Percentiles rank a stretch among this genome's conserved stretches.
Conservation (phyloP, 306 rosid genomes). For the Fragaria vesca region DNA sequence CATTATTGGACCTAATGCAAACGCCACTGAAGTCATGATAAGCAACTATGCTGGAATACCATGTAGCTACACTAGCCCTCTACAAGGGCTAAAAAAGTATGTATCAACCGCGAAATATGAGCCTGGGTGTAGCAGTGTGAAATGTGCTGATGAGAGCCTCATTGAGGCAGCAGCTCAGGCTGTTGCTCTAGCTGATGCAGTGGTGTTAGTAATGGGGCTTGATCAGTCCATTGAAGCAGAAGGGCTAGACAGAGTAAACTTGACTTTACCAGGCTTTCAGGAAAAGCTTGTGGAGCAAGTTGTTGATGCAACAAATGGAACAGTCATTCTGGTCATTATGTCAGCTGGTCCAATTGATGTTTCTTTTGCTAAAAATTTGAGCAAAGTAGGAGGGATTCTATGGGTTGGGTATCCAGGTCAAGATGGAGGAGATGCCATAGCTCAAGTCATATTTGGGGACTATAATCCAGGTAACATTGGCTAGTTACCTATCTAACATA, state of each 20-base stretch:
- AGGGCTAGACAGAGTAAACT: constrained; percentile 59
- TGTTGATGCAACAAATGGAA: constrained; percentile 50
- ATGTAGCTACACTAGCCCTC: constrained; percentile 58
- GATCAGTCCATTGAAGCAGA: constrained; percentile 79
- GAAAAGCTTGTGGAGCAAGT: constrained; percentile 64
- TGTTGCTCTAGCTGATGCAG: constrained; percentile 48
- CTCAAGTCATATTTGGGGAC: constrained; percentile 73
- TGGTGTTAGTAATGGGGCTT: constrained; percentile 59
- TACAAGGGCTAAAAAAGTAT: constrained; percentile 58
- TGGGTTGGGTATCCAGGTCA: constrained; percentile 85
- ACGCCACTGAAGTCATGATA: constrained; percentile 64
- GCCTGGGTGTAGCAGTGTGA: constrained; percentile 51
- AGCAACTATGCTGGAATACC: constrained; percentile 70
- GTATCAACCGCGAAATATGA: constrained; percentile 38
- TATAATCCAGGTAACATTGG: constrained; percentile 49
- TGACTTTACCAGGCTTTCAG: constrained; percentile 79
- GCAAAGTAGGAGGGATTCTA: constrained; percentile 50
- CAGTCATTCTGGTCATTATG: constrained; percentile 60
- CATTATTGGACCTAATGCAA: constrained; percentile 69
- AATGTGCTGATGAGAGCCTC: constrained; percentile 50
- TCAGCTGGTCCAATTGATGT: constrained; percentile 75
- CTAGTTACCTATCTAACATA: background rate
- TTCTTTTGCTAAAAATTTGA: constrained; percentile 49
- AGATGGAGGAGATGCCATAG: constrained; percentile 72
- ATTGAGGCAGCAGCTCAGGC: constrained; percentile 50